Evolutionary conservation across 768 basidiomycete genomes (phyloP).

Genomic region (Mycena epipterygia): DNA sequence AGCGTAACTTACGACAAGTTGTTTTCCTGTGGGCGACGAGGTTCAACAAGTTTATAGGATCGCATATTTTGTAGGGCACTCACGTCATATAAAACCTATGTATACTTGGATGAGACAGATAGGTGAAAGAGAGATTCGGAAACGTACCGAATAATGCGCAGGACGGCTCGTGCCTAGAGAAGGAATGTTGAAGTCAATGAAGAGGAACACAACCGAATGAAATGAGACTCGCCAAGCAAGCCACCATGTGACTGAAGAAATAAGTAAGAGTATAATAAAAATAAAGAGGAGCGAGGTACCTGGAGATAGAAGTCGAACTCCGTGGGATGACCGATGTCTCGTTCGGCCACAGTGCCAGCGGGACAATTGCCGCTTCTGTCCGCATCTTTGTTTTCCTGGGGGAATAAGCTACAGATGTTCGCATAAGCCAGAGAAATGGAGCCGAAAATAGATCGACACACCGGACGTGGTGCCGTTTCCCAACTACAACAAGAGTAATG

Average conservation of each 20-base stretch:
- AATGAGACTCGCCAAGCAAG: no score
- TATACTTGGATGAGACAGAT: not conserved
- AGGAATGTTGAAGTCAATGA: no score
- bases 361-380: conserved; percentile 82
- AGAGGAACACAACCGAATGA: no score
- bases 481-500: conserved; percentile 85
- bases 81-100: conserved; percentile 59
- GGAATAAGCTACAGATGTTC: conserved; percentile 56
- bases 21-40: conserved; percentile 58
- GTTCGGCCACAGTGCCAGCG: conserved; percentile 85
- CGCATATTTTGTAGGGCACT: conserved; percentile 28
- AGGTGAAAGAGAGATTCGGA: no score
- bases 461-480: conserved; percentile 80
- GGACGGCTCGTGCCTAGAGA: conserved; percentile 78
- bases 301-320: conserved; percentile 87
- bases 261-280: no score
- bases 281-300: no score
- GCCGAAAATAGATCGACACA: not conserved
- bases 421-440: not conserved
- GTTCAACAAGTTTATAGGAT: no score
- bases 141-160: conserved; percentile 60
- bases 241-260: no score
- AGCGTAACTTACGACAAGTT: conserved; percentile 62
- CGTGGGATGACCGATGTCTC: conserved; percentile 75
- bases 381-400: conserved; percentile 53